Evolutionary conservation across 148 eudicot species (phyloP), one percentile per base, ranked within the genome.

Genomic region (Suaeda aralocaspica): DNA sequence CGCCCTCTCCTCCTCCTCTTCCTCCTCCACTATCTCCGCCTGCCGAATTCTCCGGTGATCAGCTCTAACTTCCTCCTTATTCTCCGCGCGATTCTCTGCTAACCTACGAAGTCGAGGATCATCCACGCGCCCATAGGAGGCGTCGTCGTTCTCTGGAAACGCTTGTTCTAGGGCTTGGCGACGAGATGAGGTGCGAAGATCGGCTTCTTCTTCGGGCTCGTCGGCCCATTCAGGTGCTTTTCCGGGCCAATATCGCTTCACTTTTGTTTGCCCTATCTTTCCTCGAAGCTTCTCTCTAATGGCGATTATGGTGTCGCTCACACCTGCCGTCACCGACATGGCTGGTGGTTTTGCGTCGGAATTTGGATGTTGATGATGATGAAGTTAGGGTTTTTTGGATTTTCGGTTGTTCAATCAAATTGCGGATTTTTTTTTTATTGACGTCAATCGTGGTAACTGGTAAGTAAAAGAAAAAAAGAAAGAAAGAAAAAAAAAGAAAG

Each of bases 321-420:
- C 97, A 41, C 92, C 97, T 1, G 96, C 96, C 0, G 96, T 91
- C 19, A 91, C 96, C 26, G 96, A 91, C 96, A 91, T 91, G 55
- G 75, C 18, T 48, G 52, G 31, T 26, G 25, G 14, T 5, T n/a
- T 33, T 26, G 16, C 48, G 39, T 15, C 42, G 48, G 31, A 41
- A 36, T 36, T 36, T 8, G 8, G 8, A 36, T 4, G 41, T 3
- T 36, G 41, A 36, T n/a, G n/a, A n/a, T n/a, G 77, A 67, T 49
- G 41, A 63, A 76, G 31, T 48, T 70, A 76, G 75, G 75, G 71
- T 70, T 76, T 69, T 57, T 11, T n/a, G n/a, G n/a, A n/a, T n/a
- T 66, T 66, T 26, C 9, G 30, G 9, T 5, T 34, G 15, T 2
- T 2, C 7, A 19, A 39, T 31, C 7, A 19, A 11, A 6, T 41